A percentile compares a stretch with the other conserved stretches of the same genome.
Conservation (phyloP, 352 stramenopile genomes). For the Globisporangium apiculatum region DNA sequence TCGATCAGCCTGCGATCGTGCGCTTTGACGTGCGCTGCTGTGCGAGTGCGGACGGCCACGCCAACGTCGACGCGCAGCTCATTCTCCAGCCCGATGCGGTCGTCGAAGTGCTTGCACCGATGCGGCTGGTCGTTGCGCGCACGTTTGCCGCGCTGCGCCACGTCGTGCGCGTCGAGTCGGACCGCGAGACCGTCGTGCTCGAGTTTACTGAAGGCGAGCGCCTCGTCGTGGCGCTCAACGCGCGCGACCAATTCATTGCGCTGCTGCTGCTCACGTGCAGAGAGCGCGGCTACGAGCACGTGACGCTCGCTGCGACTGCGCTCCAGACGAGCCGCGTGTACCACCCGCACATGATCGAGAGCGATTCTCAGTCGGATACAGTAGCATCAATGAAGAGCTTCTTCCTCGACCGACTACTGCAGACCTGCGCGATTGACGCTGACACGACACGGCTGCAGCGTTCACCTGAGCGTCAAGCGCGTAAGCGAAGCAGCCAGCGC, state of each 20-base stretch:
- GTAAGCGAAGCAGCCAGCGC: not conserved
- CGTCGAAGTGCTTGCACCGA: constrained; percentile 57
- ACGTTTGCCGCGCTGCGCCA: constrained; percentile 42
- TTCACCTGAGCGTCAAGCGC: not conserved
- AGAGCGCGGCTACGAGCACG: constrained; percentile 47
- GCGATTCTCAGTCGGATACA: constrained; percentile 14
- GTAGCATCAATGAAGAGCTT: constrained; percentile 42
- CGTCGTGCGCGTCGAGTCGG: constrained; percentile 49
- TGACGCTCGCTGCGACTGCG: constrained; percentile 28
- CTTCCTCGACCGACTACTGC: constrained; percentile 42
- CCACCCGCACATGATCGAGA: constrained; percentile 40
- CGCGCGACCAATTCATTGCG: constrained; percentile 57
- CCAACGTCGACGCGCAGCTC: constrained; percentile 49
- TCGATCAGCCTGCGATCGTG: constrained; percentile 49
- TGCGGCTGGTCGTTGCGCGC: constrained; percentile 47
- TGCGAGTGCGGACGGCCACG: too few relatives aligned
- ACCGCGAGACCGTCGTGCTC: constrained; percentile 45
- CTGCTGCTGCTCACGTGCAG: constrained; percentile 53
- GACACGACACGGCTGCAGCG: not conserved
- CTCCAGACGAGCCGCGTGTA: constrained; percentile 54
- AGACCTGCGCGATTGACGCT: constrained; percentile 13
- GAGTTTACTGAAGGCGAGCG: constrained; percentile 60
- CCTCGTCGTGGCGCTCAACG: constrained; percentile 43
- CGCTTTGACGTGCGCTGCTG: constrained; percentile 49
- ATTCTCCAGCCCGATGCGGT: constrained; percentile 52